Evolutionary conservation across 176 grass and related monocot species (phyloP), one percentile per base, ranked within the genome.

Genomic region (Oryza officinalis): DNA sequence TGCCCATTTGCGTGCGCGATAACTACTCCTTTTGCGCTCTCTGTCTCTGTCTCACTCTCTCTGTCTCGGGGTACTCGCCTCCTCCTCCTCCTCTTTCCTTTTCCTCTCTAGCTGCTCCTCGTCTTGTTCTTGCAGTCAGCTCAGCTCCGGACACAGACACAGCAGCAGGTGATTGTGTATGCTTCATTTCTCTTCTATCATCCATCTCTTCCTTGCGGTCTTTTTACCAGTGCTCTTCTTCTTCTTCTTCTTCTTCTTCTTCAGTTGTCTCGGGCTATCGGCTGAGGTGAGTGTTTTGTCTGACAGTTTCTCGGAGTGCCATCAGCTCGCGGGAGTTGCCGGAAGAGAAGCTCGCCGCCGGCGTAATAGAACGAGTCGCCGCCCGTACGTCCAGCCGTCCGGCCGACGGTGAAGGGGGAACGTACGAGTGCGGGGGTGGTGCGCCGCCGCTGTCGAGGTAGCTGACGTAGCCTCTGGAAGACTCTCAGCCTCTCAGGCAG

Each of bases 381-480:
- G n/a, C n/a, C n/a, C n/a, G n/a, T n/a, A n/a, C n/a, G n/a, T n/a
- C n/a, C n/a, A n/a, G n/a, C n/a, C n/a, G n/a, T n/a, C n/a, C n/a
- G n/a, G n/a, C 2, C 11, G 43, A 13, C 25, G 69, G n/a, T 27
- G 15, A 69, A 41, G 47, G 27, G 31, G 26, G 54, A 13, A 45
- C 43, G 2, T 10, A 18, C 14, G 3, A 4, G 15, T 11, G 28
- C n/a, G 25, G 30, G 28, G 23, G 11, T 2, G 57, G 64, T 1
- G 71, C 23, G 32, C 40, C 20, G 83, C 61, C 60, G 61, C 81
- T 80, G 76, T 84, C 46, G 47, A 81, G 33, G 31, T 78, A 4
- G 57, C 57, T 78, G 15, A 61, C 77, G 68, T 64, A 32, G 79
- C 74, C 71, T 76, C 87, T 69, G 38, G 71, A 89, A 81, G 77